Conservation (phyloP, 441 rosid genomes). For the Eutrema salsugineum region DNA sequence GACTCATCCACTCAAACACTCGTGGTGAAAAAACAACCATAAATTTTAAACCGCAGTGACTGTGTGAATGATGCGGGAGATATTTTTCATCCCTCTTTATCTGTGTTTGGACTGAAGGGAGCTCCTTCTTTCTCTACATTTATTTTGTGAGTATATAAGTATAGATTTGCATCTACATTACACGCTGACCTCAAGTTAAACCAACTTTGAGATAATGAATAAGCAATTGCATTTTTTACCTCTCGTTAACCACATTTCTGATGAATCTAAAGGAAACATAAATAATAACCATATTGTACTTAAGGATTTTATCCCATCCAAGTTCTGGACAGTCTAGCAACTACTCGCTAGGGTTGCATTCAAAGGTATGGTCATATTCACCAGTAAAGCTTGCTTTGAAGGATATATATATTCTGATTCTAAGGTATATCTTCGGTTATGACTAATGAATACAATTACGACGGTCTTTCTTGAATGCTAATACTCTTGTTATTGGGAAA, state of each 20-base stretch:
- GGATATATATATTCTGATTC: not conserved
- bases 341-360: not conserved
- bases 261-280: not conserved
- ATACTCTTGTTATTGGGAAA: not conserved
- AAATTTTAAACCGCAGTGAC: constrained; percentile 45
- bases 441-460: not conserved
- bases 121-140: constrained; percentile 54
- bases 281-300: not conserved
- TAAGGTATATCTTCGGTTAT: not conserved
- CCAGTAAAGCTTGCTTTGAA: not conserved
- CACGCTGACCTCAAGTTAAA: not conserved
- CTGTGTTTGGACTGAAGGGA: constrained; percentile 98
- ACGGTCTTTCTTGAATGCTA: not conserved
- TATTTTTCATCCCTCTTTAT: constrained; percentile 54
- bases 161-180: not conserved
- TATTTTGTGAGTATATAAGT: too few species aligned
- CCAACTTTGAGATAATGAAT: not conserved
- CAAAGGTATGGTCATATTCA: not conserved
- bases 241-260: not conserved
- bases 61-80: constrained; percentile 98
- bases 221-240: not conserved
- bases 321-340: not conserved
- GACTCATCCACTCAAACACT: constrained; percentile 91
- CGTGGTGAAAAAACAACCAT: constrained; percentile 31
- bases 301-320: not conserved